Evolutionary conservation across 805 yeast species (phyloP), one percentile per base, ranked within the genome.

Genomic region (Ogataea dorogensis): DNA sequence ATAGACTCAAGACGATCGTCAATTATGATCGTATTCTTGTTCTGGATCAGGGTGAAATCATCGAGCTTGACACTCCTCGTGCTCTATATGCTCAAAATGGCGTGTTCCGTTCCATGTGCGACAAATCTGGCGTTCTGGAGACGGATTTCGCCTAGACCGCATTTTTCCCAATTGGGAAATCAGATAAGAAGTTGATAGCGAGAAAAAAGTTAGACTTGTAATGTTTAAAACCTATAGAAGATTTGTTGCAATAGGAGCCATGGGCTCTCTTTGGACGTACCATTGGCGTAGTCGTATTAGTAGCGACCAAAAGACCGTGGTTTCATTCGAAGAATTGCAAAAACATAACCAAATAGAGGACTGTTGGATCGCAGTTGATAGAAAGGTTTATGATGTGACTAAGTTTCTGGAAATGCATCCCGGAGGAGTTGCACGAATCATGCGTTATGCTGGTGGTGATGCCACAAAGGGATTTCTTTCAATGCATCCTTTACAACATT

Each of bases 361-460:
- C 52, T 77, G 89, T 59, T 86, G 96, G 95, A 83, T 86, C n/a
- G 78, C 84, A 7, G 75, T 86, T 38, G 84, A 86, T 47, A 81
- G 77, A 13, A 71, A 80, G 44, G 93, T 75, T 6, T 86, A 86
- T 55, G 83, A 86, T 52, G 73, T 86, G 33, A 77, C 88, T 0
- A 73, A 72, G 15, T 67, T 67, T 44, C 33, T 68, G 7, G 33
- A 47, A 3, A 36, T 40, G 7, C 73, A 68, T 46, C 79, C 79
- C 0, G 79, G 79, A 4, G 79, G 79, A 7, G 54, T 53, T 17
- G 51, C 56, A 18, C 59, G 67, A 24, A 67, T 73, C 23, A 44
- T 70, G 38, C 56, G 59, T 19, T 63, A 56, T 47, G 77, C 75
- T n/a, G 78, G 78, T 12, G 59, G 56, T 25, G 76, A 75, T 51